Conservation (phyloP, 2,329 filamentous ascomycete species). For the Aspergillus cejpii region DNA sequence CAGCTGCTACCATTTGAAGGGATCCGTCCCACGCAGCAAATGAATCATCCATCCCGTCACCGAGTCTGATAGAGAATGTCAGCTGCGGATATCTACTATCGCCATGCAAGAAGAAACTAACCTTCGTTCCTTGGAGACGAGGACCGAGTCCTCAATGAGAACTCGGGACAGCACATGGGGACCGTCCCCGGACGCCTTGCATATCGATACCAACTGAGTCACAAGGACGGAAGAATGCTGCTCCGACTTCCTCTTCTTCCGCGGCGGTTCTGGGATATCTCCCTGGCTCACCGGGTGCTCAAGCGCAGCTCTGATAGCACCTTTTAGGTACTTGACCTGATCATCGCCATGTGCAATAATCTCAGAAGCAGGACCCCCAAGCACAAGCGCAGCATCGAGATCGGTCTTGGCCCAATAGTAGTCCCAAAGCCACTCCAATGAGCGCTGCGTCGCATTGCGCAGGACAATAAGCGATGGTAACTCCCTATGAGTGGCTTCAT, state of each 20-base stretch:
- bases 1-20: slow-evolving; percentile 33
- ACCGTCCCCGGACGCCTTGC: slow-evolving; percentile 18
- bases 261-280: slow-evolving; percentile 13
- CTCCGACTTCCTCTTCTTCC: slow-evolving; percentile 28
- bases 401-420: slow-evolving; percentile 68
- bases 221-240: slow-evolving; percentile 18
- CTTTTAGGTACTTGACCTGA: slow-evolving; percentile 14
- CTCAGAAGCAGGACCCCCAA: slow-evolving; percentile 1
- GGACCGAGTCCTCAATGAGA: slow-evolving; percentile 23
- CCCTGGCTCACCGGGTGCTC: slow-evolving; percentile 11
- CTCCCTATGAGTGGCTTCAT: slow-evolving; percentile 85
- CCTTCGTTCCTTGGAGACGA: slow-evolving; percentile 25
- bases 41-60: slow-evolving; percentile 22
- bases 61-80: slow-evolving; percentile 15
- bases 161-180: slow-evolving; percentile 18
- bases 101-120: slow-evolving; percentile 17
- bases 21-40: slow-evolving; percentile 35
- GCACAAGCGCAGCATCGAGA: slow-evolving; percentile 12
- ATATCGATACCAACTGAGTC: slow-evolving; percentile 25
- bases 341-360: slow-evolving; percentile 6
- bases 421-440: slow-evolving; percentile 78
- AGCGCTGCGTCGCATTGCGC: slow-evolving; percentile 61
- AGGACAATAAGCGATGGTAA: slow-evolving; percentile 69
- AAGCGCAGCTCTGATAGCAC: slow-evolving; percentile 16
- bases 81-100: slow-evolving; percentile 1